phyloP scores from a whole-genome alignment of 805 yeast genomes.

The Debaryomyces prosopidis region DNA sequence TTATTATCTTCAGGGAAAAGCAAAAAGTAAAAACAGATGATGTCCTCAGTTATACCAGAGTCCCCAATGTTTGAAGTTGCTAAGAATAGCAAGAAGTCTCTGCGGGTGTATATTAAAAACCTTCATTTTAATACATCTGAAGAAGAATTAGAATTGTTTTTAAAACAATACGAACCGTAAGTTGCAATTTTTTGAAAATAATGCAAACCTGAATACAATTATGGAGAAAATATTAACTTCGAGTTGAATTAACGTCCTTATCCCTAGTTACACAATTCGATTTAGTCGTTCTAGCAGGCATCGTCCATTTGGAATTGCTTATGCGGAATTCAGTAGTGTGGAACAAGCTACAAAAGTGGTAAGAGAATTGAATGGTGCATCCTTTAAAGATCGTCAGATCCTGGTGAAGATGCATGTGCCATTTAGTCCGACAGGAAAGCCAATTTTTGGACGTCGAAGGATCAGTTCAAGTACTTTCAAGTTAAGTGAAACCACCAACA shows the following conservation, averaged over 20 bases:
- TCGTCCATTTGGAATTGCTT: constrained; percentile 56
- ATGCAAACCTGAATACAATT: background rate
- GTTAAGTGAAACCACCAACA: background rate
- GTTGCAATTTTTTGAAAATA: constrained; percentile 15
- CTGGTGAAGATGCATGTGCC: constrained; percentile 45
- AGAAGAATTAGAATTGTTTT: constrained; percentile 46
- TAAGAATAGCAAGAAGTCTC: constrained; percentile 2
- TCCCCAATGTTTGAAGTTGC: constrained; percentile 3
- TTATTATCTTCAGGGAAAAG: background rate
- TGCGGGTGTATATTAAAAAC: constrained; percentile 55
- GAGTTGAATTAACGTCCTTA: constrained; percentile 37
- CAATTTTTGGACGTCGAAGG: constrained; percentile 1
- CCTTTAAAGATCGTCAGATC: constrained; percentile 38
- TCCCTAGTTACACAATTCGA: constrained; percentile 56
- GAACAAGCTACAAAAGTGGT: constrained; percentile 31
- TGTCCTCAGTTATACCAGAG: background rate
- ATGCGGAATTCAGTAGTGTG: constrained; percentile 32
- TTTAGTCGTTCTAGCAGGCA: constrained; percentile 41
- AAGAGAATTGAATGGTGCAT: constrained; percentile 22
- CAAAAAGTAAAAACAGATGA: background rate
- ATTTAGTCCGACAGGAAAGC: constrained; percentile 27
- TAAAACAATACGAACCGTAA: constrained; percentile 49
- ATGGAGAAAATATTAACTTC: background rate
- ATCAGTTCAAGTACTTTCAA: background rate
- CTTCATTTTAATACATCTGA: constrained; percentile 54